Evolutionary conservation across 768 basidiomycete genomes (phyloP), one percentile per base, ranked within the genome.

Genomic region (Lactarius hatsudake): DNA sequence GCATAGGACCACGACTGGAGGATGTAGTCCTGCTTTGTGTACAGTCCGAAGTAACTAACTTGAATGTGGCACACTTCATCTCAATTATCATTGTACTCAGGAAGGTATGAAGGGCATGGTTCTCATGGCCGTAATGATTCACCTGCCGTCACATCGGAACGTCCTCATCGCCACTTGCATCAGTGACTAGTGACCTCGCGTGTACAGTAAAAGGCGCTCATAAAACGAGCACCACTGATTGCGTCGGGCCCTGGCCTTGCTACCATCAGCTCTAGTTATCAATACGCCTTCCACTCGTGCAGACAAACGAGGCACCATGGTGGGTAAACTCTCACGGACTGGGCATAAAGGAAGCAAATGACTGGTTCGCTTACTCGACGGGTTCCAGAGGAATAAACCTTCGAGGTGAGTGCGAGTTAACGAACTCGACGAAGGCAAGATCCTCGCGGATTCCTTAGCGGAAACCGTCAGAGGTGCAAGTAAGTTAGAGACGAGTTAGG

Each of bases 371-470:
- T 53, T 66, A 54, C 32, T 61, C 5, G 32, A 23, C 28, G 40
- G 34, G 13, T 12, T 61, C 53, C 40, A 43, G 15, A 40, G 60
- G 4, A n/a, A 66, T 42, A 48, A 59, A 45, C 43, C 40, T 65
- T 60, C 40, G 53, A 60, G 38, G 38, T 18, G 57, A n/a, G 34
- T 57, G 43, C 30, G 42, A 40, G 28, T 28, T 26, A 56, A 32
- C 64, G 13, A 61, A 26, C 42, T 48, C 36, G 5, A 64, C 34
- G 18, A 42, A 30, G 42, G 60, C 65, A 34, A 62, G 58, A 48
- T 57, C 23, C 55, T 66, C 23, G 55, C 54, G 43, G 43, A 57
- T 56, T 62, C 65, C 65, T 30, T 45, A 42, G 60, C 15, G 36
- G 65, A 66, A 42, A 30, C 56, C 45, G 32, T 32, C 42, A 61